Conservation (phyloP, 352 stramenopile genomes). For the Globisporangium perplexum region DNA sequence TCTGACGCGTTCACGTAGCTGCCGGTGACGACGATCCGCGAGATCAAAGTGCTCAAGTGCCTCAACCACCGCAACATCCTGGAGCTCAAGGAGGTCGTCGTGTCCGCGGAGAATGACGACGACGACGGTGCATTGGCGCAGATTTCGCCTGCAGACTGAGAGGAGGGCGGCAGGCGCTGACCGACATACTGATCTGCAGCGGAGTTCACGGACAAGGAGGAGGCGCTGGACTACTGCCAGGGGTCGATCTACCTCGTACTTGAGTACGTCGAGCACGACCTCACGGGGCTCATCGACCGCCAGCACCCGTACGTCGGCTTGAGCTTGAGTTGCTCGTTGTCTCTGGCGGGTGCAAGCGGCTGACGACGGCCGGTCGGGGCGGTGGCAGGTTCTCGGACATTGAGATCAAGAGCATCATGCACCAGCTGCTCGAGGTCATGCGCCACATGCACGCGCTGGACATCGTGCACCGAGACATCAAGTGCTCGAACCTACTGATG, state of each 20-base stretch:
- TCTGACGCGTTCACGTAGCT: conserved; percentile 41
- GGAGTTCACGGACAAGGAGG: conserved; percentile 80
- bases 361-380: not conserved
- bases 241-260: conserved; percentile 86
- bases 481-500: conserved; percentile 90
- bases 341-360: no score
- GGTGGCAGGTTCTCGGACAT: conserved; percentile 66
- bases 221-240: conserved; percentile 78
- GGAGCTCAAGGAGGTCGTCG: conserved; percentile 94
- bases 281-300: conserved; percentile 83
- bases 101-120: conserved; percentile 82
- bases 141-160: not conserved
- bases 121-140: conserved; percentile 46
- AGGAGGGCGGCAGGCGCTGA: not conserved
- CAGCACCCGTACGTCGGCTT: conserved; percentile 69
- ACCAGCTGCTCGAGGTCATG: conserved; percentile 83
- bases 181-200: not conserved
- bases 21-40: conserved; percentile 94
- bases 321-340: no score
- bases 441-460: conserved; percentile 85
- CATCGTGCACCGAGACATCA: conserved; percentile 89
- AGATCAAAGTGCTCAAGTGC: conserved; percentile 98
- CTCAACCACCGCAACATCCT: conserved; percentile 95
- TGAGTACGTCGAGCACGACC: conserved; percentile 87
- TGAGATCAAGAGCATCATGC: conserved; percentile 87